phyloP scores from a whole-genome alignment of 1,139 yeast species.

The Yamadazyma atmosphaerica region DNA sequence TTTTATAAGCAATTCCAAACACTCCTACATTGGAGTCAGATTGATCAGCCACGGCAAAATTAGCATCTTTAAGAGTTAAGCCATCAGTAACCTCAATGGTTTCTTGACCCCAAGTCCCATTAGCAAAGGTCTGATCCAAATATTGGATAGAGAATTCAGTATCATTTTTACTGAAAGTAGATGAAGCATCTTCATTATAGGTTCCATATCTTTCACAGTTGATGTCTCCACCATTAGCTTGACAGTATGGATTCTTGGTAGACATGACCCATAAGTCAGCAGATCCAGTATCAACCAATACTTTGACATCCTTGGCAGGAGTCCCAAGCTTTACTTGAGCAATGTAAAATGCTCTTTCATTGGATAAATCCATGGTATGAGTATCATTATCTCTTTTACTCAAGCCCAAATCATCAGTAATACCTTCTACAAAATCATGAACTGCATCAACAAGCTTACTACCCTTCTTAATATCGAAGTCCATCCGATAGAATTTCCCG shows the following conservation, averaged over 20 bases:
- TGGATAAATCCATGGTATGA: slow-evolving; percentile 11
- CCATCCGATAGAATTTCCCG: slow-evolving; percentile 24
- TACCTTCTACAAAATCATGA: slow-evolving; percentile 14
- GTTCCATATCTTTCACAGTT: slow-evolving; percentile 48
- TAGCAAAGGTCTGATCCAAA: slow-evolving; percentile 32
- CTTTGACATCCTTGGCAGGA: slow-evolving; percentile 49
- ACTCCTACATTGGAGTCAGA: slow-evolving; percentile 59
- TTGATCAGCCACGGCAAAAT: slow-evolving; percentile 56
- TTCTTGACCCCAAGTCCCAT: slow-evolving; percentile 61
- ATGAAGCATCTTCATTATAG: slow-evolving; percentile 47
- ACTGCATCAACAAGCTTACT: slow-evolving; percentile 19
- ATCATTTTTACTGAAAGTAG: slow-evolving; percentile 45
- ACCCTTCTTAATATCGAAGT: slow-evolving; percentile 31
- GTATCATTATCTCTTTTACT: slow-evolving; percentile 11
- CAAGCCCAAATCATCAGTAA: slow-evolving; percentile 6
- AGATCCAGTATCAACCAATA: slow-evolving; percentile 67
- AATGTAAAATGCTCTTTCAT: slow-evolving; percentile 29
- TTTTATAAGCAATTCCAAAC: slow-evolving; percentile 55
- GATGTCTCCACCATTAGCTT: slow-evolving; percentile 16
- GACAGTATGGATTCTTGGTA: slow-evolving; percentile 23
- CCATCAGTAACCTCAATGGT: slow-evolving; percentile 27
- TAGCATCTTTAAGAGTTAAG: slow-evolving; percentile 36
- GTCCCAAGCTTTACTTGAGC: slow-evolving; percentile 55
- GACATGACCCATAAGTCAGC: slow-evolving; percentile 63
- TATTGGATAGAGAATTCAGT: slow-evolving; percentile 36